Evolutionary conservation across 768 basidiomycete genomes (phyloP), one percentile per base, ranked within the genome.

Genomic region (Rubroboletus pulcherrimus): DNA sequence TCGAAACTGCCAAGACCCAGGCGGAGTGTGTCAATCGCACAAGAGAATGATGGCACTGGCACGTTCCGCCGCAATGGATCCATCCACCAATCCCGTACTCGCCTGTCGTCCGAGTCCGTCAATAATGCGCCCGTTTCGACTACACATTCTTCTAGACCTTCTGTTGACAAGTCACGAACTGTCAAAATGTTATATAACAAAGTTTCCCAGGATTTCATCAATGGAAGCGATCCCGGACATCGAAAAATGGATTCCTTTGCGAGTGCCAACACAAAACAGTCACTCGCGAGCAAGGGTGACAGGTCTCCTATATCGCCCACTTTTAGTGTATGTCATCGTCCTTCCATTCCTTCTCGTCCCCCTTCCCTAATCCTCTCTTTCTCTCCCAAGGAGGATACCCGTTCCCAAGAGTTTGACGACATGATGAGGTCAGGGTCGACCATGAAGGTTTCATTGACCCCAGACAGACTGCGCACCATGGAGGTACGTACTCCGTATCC

Each of bases 391-490:
- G 81, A 84, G 67, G 81, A 67, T 68, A 75, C 59, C 69, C 80
- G 70, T 63, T 77, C 83, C 53, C 86, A 89, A 59, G 91, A 96
- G 69, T 98, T 98, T 70, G 95, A 98, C 72, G 86, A 93, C 71
- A 77, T 98, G 71, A 87, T 98, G 85, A 84, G 83, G 49, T 93
- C 91, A 55, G 83, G 87, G 56, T 80, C 88, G 55, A 98, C 95
- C 19, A 90, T 97, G 89, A 97, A 93, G 69, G 86, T 98, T 63
- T 96, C 93, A 40, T 80, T 97, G 59, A 98, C 95, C 34, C 95
- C 95, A 54, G 93, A 97, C 76, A 81, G 95, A 51, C 77, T 98
- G 54, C 89, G 86, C 68, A 91, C 85, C 48, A 95, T 96, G 83
- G 93, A 97, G 81, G 94, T 95, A 74, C 67, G 83, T 77, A 60